phyloP scores from a whole-genome alignment of 805 yeast species.

The Candida tibetensis region DNA sequence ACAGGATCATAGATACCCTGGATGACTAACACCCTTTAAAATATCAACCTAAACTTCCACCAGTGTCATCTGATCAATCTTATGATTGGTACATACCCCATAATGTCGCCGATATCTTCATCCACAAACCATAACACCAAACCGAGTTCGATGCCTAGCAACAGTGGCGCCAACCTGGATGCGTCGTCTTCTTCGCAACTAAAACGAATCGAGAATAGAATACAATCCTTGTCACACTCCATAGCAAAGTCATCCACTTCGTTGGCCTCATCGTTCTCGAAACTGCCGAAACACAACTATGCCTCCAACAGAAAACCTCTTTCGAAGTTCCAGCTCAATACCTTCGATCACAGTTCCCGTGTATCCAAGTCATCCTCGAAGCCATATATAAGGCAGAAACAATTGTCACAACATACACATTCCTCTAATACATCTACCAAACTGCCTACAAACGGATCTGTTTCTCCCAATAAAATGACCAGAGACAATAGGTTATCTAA shows the following conservation, averaged over 20 bases:
- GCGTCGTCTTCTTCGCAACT: constrained; percentile 14
- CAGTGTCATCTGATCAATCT: not conserved
- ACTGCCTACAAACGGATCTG: constrained; percentile 1
- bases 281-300: not conserved
- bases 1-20: not conserved
- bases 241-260: constrained; percentile 7
- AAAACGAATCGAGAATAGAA: constrained; percentile 19
- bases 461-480: not conserved
- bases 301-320: constrained; percentile 13
- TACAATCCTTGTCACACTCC: constrained; percentile 17
- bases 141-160: too few relatives aligned
- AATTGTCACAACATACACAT: not conserved
- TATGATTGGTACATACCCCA: not conserved
- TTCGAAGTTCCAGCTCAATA: constrained; percentile 13
- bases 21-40: not conserved
- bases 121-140: too few relatives aligned
- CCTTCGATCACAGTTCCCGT: constrained; percentile 7
- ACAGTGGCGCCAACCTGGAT: not conserved
- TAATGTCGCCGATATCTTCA: not conserved
- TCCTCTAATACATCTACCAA: constrained; percentile 1
- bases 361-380: constrained; percentile 1
- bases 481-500: not conserved
- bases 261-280: not conserved
- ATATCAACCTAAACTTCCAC: not conserved
- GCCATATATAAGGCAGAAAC: constrained; percentile 3